Evolutionary conservation across 768 basidiomycete species (phyloP), one percentile per base, ranked within the genome.

Genomic region (Tylopilus vinaceipallidus): DNA sequence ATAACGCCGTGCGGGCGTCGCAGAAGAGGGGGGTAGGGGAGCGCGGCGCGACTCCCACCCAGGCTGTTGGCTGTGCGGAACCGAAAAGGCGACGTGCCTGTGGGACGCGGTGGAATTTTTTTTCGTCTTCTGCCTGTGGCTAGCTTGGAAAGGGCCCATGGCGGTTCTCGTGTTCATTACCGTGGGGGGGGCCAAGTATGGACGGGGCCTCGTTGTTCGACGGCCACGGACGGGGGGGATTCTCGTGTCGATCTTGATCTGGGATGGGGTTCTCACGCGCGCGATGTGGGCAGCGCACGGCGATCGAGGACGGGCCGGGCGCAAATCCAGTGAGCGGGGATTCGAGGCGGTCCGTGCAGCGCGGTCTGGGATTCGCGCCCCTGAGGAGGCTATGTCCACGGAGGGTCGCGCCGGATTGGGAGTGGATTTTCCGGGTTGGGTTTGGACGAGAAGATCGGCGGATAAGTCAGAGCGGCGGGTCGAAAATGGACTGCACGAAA

Each of bases 161-260:
- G n/a, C n/a, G n/a, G n/a, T n/a, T n/a, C 23, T 40, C 39, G 24
- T 24, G 22, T 40, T 82, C 80, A 16, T 42, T 42, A 42, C 41
- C 41, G 35, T 36, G 34, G 17, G n/a, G 35, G 32, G 24, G 20
- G 37, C 37, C 37, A 19, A 13, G 37, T 38, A 20, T 38, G 37
- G n/a, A n/a, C n/a, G 37, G 37, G 16, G 39, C 39, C 39, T 40
- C 39, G 39, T 40, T 40, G 39, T 12, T 40, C 39, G 39, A 40
- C 39, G 39, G 39, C 23, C 39, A 38, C 37, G 20, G 38, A 13
- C 5, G n/a, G n/a, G 27, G 27, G 12, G 27, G 54, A 55, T 55
- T 55, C 49, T 59, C 52, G 84, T 83, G 10, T 87, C 81, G 11
- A 65, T 88, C n/a, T 82, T 84, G 54, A 68, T 85, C 41, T 84